Percentiles rank a stretch among this genome's conserved stretches.
These are phyloP conservation scores for Hyphopichia homilentoma DNA, from an alignment of 805 yeast genomes.

Conservation along the genomic window DNA sequence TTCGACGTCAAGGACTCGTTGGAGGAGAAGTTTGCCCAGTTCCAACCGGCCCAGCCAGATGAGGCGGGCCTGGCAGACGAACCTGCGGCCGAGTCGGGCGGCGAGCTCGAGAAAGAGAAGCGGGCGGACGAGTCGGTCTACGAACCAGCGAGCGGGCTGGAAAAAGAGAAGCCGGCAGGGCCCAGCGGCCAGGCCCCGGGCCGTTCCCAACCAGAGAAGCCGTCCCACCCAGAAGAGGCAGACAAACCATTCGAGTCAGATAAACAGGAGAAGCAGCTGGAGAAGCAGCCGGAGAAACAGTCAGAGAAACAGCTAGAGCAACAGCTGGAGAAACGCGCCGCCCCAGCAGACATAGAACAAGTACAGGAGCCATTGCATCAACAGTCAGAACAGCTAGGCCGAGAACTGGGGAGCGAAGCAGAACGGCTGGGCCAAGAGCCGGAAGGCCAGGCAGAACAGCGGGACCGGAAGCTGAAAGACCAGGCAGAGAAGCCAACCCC, in stretches of 20 bases:
- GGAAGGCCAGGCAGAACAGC: slow-evolving; percentile 2
- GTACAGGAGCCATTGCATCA: no score
- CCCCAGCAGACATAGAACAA: no score
- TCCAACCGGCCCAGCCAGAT: no score
- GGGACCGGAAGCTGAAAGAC: background rate
- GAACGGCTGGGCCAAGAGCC: no score
- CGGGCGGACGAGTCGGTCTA: background rate
- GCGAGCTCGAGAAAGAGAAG: background rate
- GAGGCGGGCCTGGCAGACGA: background rate
- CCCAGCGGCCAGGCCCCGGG: no score
- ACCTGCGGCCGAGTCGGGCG: background rate
- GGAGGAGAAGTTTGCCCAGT: slow-evolving; percentile 9
- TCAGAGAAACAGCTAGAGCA: no score
- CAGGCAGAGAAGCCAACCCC: no score
- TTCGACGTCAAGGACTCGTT: slow-evolving; percentile 20
- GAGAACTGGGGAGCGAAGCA: no score
- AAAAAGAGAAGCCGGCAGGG: slow-evolving; percentile 4
- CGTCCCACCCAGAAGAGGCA: slow-evolving; percentile 3
- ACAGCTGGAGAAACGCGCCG: no score
- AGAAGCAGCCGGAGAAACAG: no score
- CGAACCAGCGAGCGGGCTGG: background rate
- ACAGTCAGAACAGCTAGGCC: no score
- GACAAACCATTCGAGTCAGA: slow-evolving; percentile 2
- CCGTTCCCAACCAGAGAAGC: no score
- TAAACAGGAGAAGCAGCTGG: slow-evolving; percentile 1